Base-by-base conservation (phyloP, 495 filamentous ascomycete species). In the Lophiotrema nucula region DNA sequence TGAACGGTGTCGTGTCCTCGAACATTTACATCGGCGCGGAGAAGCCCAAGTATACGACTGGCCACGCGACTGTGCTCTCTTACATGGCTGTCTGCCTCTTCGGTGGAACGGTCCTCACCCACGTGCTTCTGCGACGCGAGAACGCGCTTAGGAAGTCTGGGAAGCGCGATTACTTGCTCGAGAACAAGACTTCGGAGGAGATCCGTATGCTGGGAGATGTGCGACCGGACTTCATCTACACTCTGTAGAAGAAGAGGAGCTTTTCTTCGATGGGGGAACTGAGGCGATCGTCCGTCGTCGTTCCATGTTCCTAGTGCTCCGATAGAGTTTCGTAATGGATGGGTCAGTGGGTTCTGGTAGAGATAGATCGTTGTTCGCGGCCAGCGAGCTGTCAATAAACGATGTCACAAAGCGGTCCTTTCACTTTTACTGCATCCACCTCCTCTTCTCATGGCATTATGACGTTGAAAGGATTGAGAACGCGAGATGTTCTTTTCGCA, bases 1-100 rank as follows among this genome's bases (percentile, higher is more conserved):
- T 97, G 27, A 95, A 93, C 72, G 90, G 90, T 23, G 81, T 95
- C 50, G 86, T 96, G 44, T 85, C 81, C 60, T 87, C 81, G 57
- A 92, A 93, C 70, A 90, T 74, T 76, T 88, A 86, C 67, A 78
- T 78, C 12, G 68, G 65, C 0, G 47, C 73, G 18, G 81, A 85
- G 52, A 70, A 72, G 18, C 85, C 85, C 0, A 66, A 71, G 23
- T 88, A 78, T 68, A 73, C 71, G 19, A 74, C 79, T 0, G 85
- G 85, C 0, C 84, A 88, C 47, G 81, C 74, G 10, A 72, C 79
- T 0, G 80, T 88, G 0, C 69, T 88, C 2, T 79, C 67, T 4
- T 88, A 87, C 68, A 73, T 88, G 47, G 68, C 77, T 0, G n/a
- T 86, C 6, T 86, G 83, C 47, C 66, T 86, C 37, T 72, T 84